Evolutionary conservation across 192 early-diverging fungal species (phyloP), one percentile per base, ranked within the genome.

Genomic region (Coemansia biformis): DNA sequence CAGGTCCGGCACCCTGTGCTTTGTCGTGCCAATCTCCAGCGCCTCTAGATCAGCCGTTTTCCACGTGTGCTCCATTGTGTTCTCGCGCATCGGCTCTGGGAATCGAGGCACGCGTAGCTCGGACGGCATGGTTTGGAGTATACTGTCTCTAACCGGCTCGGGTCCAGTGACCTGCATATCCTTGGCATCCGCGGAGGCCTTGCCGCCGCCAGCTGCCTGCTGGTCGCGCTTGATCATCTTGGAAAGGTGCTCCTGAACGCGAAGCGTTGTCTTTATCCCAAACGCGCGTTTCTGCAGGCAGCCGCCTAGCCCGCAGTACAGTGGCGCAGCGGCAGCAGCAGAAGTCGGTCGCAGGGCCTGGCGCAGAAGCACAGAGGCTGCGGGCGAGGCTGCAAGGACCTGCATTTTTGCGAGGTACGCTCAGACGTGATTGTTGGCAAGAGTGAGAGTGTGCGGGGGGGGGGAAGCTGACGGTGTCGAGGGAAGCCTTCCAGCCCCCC

Each of bases 1-100:
- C 2, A 51, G 59, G 21, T 57, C 40, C 7, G 84, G 87, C n/a
- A 77, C 63, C 28, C 83, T 75, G 59, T 89, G 87, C 46, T 76
- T 77, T 7, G 64, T 71, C 0, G 75, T 21, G 2, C 80, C 82
- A 36, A 86, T 62, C 12, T 86, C 82, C 5, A 86, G 63, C 1
- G 61, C 55, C 46, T 87, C 84, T 7, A 89, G 63, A 29, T 81
- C 75, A 4, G 62, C 39, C 3, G 83, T 77, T 13, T 73, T 61
- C 39, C 84, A 56, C 59, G 45, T 44, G 39, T 74, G 66, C 16
- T 66, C 66, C 63, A 70, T 78, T 17, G 81, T 84, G 22, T 84
- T 80, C 22, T 71, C 61, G 11, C 82, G 75, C 74, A 87, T 85
- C 1, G 85, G 85, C 29, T 50, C 40, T 1, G 78, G 78, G 41